A percentile compares a stretch with the other conserved stretches of the same genome.
Conservation (phyloP, 768 basidiomycete species). For the Sistotremastrum suecicum region DNA sequence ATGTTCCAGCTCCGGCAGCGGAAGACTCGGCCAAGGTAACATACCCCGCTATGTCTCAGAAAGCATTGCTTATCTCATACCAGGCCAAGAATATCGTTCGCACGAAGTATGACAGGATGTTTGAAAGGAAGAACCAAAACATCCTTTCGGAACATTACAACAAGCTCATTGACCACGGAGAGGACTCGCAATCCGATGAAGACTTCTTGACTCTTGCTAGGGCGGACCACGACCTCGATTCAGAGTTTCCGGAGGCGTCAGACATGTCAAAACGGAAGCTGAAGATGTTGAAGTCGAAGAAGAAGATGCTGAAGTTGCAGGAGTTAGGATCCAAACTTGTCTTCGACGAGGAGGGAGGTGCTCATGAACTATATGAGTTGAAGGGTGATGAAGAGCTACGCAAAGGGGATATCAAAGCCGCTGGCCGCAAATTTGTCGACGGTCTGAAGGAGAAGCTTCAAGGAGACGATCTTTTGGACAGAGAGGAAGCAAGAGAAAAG, state of each 20-base stretch:
- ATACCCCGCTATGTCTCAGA: slow-evolving; percentile 17
- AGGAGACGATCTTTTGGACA: slow-evolving; percentile 58
- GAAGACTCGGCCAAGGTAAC: background rate
- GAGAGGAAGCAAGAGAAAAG: slow-evolving; percentile 75
- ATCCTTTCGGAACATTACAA: slow-evolving; percentile 83
- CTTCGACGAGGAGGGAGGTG: slow-evolving; percentile 79
- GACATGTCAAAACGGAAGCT: slow-evolving; percentile 81
- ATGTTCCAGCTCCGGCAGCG: slow-evolving; percentile 8
- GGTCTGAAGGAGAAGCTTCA: slow-evolving; percentile 61
- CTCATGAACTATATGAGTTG: slow-evolving; percentile 76
- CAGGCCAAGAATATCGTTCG: slow-evolving; percentile 35
- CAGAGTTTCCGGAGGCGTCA: slow-evolving; percentile 21
- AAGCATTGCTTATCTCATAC: slow-evolving; percentile 20
- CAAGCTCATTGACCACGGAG: slow-evolving; percentile 67
- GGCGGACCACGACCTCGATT: slow-evolving; percentile 62
- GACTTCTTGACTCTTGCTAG: slow-evolving; percentile 93
- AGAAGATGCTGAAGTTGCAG: slow-evolving; percentile 46
- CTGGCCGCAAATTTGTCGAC: slow-evolving; percentile 56
- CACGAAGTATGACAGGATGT: slow-evolving; percentile 98
- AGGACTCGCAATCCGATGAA: slow-evolving; percentile 33
- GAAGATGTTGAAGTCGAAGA: slow-evolving; percentile 61
- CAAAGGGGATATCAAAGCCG: slow-evolving; percentile 41
- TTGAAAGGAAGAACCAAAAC: slow-evolving; percentile 88
- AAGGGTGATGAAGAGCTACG: slow-evolving; percentile 56
- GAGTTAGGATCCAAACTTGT: slow-evolving; percentile 59